phyloP scores from a whole-genome alignment of 75 land plant species.

The Pinus albicaulis region DNA sequence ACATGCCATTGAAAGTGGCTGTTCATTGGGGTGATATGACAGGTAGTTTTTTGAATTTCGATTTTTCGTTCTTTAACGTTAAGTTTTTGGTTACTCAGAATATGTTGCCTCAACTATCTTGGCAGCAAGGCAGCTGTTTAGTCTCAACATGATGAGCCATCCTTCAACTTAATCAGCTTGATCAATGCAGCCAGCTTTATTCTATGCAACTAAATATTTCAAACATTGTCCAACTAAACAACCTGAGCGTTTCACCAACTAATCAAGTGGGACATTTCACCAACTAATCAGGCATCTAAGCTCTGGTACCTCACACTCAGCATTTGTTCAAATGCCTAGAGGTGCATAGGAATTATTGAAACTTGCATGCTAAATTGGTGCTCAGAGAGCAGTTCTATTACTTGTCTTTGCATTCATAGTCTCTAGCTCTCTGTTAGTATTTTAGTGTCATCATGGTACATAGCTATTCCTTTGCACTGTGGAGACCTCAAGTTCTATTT shows the following conservation, averaged over 20 bases:
- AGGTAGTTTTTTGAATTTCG: background rate
- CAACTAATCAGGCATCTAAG: constrained; percentile 51
- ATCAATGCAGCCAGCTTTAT: constrained; percentile 63
- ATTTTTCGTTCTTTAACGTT: constrained; percentile 32
- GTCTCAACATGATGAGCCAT: constrained; percentile 47
- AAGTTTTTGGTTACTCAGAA: constrained; percentile 83
- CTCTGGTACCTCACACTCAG: constrained; percentile 50
- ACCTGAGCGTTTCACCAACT: constrained; percentile 63
- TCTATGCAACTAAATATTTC: constrained; percentile 64
- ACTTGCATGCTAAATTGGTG: constrained; percentile 8
- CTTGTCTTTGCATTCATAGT: background rate
- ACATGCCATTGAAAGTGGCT: constrained; percentile 3
- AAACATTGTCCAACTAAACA: constrained; percentile 62
- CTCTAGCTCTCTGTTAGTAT: background rate
- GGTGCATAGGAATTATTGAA: constrained; percentile 9
- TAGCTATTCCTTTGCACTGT: background rate
- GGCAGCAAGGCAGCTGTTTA: constrained; percentile 76
- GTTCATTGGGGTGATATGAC: constrained; percentile 6
- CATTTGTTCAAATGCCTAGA: constrained; percentile 6
- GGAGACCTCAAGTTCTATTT: background rate
- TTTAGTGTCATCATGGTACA: background rate
- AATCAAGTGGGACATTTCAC: constrained; percentile 63
- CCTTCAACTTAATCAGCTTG: constrained; percentile 58
- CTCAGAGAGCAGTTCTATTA: constrained; percentile 3
- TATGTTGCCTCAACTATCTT: constrained; percentile 57